phyloP scores from a whole-genome alignment of 192 early-diverging fungal species.

The Coemansia sp. region DNA sequence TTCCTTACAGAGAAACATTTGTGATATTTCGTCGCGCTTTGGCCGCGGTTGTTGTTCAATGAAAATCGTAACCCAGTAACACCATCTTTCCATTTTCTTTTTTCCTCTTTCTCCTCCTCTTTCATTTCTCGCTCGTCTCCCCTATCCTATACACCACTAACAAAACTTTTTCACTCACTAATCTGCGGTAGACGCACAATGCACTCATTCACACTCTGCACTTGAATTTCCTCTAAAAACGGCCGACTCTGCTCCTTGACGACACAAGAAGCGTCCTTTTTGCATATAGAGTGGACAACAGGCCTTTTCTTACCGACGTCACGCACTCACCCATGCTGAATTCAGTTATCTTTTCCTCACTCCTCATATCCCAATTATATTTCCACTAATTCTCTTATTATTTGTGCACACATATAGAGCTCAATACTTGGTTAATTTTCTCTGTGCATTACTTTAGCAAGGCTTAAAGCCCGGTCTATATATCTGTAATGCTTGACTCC shows the following conservation, averaged over 20 bases:
- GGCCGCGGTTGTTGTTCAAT: too few species aligned
- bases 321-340: background rate
- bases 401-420: background rate
- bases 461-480: background rate
- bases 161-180: background rate
- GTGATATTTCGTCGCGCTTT: too few species aligned
- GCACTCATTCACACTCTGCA: background rate
- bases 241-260: background rate
- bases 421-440: background rate
- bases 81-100: too few species aligned
- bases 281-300: background rate
- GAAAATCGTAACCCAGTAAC: too few species aligned
- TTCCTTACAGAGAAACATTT: too few species aligned
- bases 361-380: background rate
- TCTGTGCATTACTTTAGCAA: background rate
- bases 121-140: background rate
- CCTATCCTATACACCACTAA: background rate
- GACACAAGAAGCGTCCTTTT: background rate
- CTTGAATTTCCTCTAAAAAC: background rate
- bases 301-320: background rate
- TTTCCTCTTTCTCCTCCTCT: background rate
- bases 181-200: background rate
- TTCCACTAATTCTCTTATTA: background rate
- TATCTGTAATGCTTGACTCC: constrained; percentile 2
- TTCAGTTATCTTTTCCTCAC: background rate